Evolutionary conservation across 345 rosid genomes (phyloP), one percentile per base, ranked within the genome.

Genomic region (Eucalyptus cladocalyx): DNA sequence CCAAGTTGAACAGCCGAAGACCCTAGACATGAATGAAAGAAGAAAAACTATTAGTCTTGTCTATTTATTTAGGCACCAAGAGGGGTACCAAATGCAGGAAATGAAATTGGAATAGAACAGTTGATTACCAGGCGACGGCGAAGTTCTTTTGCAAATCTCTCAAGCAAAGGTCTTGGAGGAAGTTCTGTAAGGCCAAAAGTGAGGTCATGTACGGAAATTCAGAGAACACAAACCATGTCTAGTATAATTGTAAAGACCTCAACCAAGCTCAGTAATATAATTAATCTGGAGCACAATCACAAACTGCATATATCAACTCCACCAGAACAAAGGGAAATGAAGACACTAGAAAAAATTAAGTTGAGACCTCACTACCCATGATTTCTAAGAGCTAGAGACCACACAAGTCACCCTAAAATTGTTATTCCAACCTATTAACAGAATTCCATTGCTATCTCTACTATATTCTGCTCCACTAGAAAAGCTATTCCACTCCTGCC

Each of bases 61-160:
- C 37, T 86, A 15, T 14, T 48, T 28, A 48, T 86, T 48, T 86
- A 32, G 56, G 54, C 37, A 19, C 48, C 80, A 51, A 19, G 40
- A 65, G 45, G 86, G 24, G 19, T 50, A 37, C 83, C 49, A 65
- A 37, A 47, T 54, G 7, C 87, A 56, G 49, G n/a, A 32, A 47
- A 40, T 6, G n/a, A 60, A 87, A 56, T 53, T 37, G 13, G 58
- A 42, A 47, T 67, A 65, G 87, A 56, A 37, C 67, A 15, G 21
- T 37, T 86, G 47, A n/a, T 47, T 92, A 97, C 98, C 97, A 95
- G 89, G 86, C 95, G 92, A 16, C 93, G 90, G 48, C 96, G 95
- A 72, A 96, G 99, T 91, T 93, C 99, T 90, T 92, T 95, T 21
- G 97, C 96, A 80, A 97, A 95, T 90, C 95, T 95, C 94, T 96